These are phyloP conservation scores for Aspergillus sp. DNA, from an alignment of 2,329 filamentous ascomycete species.

Conservation along the genomic window DNA sequence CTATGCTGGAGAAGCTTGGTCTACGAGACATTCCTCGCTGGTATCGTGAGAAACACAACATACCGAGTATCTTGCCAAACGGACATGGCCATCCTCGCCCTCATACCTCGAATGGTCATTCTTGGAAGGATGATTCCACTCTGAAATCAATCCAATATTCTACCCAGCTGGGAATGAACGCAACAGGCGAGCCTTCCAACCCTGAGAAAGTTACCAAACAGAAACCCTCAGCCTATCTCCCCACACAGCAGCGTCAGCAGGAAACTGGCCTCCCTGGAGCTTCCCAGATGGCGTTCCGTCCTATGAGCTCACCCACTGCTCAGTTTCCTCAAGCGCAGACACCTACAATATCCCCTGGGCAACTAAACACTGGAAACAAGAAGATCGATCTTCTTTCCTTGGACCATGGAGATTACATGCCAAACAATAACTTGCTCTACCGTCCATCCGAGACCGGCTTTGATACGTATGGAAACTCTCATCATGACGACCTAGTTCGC, in stretches of 20 bases:
- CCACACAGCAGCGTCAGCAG: constrained; percentile 13
- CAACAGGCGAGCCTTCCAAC: constrained; percentile 10
- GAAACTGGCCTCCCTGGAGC: constrained; percentile 1
- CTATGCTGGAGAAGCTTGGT: constrained; percentile 68
- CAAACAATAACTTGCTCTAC: constrained; percentile 7
- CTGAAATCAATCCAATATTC: constrained; percentile 20
- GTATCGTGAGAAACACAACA: constrained; percentile 52
- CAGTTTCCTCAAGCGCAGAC: constrained; percentile 13
- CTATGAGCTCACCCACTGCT: constrained; percentile 9
- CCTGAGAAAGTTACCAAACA: constrained; percentile 14
- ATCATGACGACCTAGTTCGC: constrained; percentile 20
- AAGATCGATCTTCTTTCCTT: constrained; percentile 25
- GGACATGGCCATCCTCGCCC: constrained; percentile 19
- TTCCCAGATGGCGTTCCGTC: constrained; percentile 9
- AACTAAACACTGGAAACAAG: constrained; percentile 7
- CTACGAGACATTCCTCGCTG: constrained; percentile 58
- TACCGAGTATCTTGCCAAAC: constrained; percentile 29
- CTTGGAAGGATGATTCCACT: constrained; percentile 21
- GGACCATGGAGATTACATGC: constrained; percentile 19
- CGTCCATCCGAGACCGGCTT: constrained; percentile 9
- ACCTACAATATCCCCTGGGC: constrained; percentile 11
- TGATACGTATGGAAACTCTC: constrained; percentile 12
- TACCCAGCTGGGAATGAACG: constrained; percentile 15
- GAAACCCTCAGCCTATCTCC: constrained; percentile 5
- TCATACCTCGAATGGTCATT: constrained; percentile 10